Evolutionary conservation across 306 rosid genomes (phyloP).

Genomic region (Medicago ruthenica): DNA sequence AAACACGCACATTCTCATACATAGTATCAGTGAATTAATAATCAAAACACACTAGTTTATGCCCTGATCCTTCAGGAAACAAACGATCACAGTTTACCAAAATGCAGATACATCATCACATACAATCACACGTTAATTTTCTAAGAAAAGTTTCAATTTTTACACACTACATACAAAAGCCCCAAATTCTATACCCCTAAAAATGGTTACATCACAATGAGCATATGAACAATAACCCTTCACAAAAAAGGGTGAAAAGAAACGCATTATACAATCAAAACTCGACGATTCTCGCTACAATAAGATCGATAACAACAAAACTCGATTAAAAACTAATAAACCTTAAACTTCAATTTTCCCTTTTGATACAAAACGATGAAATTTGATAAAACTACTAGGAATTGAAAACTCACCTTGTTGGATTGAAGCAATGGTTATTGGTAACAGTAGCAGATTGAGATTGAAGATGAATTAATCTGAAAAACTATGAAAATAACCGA

Average conservation of each 20-base stretch:
- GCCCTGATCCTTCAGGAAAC: background rate
- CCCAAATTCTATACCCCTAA: conserved; percentile 52
- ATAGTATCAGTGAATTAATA: conserved; percentile 33
- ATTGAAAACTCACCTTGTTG: conserved; percentile 46
- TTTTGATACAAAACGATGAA: background rate
- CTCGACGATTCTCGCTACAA: conserved; percentile 25
- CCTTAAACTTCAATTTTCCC: background rate
- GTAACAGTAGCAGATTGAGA: conserved; percentile 38
- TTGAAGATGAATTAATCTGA: conserved; percentile 39
- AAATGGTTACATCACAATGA: conserved; percentile 44
- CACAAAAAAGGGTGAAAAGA: background rate
- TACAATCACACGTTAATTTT: conserved; percentile 14
- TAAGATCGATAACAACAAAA: conserved; percentile 42
- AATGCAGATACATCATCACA: conserved; percentile 41
- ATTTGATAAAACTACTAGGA: conserved; percentile 32
- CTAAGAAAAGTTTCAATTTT: conserved; percentile 47
- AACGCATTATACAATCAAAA: conserved; percentile 36
- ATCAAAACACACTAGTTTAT: conserved; percentile 34
- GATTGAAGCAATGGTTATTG: conserved; percentile 49
- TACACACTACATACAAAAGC: conserved; percentile 48
- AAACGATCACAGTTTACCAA: conserved; percentile 33
- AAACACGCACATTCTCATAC: conserved; percentile 27
- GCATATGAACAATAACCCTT: conserved; percentile 19
- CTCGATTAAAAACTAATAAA: conserved; percentile 9
- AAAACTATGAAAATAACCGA: conserved; percentile 31